A percentile compares a stretch with the other conserved stretches of the same genome.
These are phyloP conservation scores for Lepidium africanum DNA, from an alignment of 345 rosid genomes.

Conservation along the genomic window DNA sequence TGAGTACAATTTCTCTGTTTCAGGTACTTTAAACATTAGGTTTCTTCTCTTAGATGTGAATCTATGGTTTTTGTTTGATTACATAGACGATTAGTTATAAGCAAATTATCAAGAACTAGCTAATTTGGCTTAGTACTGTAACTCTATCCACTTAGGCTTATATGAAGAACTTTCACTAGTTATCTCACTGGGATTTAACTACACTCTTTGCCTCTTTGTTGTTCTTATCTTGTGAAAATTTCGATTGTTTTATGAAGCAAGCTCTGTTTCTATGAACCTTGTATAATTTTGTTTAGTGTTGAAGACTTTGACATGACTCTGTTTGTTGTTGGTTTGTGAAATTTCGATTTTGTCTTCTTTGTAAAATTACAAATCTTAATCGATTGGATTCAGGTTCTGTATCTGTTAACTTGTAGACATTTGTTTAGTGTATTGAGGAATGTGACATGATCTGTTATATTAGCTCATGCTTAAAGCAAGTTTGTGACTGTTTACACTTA, in stretches of 20 bases:
- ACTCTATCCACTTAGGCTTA: background rate
- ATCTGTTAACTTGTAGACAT: background rate
- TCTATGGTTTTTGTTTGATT: no score
- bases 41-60: no score
- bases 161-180: background rate
- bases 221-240: no score
- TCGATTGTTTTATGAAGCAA: no score
- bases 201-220: background rate
- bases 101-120: no score
- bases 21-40: conserved; percentile 28
- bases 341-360: background rate
- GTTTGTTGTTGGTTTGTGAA: background rate
- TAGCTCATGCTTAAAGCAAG: background rate
- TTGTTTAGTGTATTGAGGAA: background rate
- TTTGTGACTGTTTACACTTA: background rate
- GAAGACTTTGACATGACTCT: no score
- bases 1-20: conserved; percentile 65
- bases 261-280: no score
- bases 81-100: no score
- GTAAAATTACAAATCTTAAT: background rate
- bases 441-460: background rate
- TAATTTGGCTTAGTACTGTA: background rate
- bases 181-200: background rate
- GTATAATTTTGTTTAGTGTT: no score
- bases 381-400: no score